Conservation (phyloP, 495 filamentous ascomycete genomes). For the Neurospora sp. region DNA sequence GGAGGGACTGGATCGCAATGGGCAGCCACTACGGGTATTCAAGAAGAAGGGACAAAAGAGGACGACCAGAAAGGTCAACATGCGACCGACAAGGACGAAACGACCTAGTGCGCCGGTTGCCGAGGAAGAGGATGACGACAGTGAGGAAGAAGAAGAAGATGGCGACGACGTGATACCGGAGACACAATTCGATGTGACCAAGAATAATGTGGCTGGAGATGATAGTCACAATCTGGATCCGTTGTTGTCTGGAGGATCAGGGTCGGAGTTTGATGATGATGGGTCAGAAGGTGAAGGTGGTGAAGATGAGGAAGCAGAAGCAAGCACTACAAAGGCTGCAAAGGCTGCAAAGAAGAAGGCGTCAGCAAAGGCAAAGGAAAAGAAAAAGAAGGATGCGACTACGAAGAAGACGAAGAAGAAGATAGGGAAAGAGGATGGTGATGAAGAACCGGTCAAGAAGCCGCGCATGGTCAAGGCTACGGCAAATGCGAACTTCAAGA, state of each 20-base stretch:
- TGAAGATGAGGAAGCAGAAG: constrained; percentile 22
- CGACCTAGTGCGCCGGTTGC: constrained; percentile 29
- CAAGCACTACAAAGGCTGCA: constrained; percentile 10
- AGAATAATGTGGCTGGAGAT: constrained; percentile 6
- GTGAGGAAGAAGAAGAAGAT: constrained; percentile 4
- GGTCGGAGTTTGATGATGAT: constrained; percentile 15
- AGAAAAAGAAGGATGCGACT: background rate
- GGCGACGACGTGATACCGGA: constrained; percentile 28
- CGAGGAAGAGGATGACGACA: constrained; percentile 11
- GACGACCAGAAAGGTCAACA: constrained; percentile 67
- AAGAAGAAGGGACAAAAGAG: constrained; percentile 94
- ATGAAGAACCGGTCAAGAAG: constrained; percentile 34
- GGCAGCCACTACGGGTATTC: constrained; percentile 50
- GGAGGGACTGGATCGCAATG: constrained; percentile 26
- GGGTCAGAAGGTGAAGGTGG: constrained; percentile 16
- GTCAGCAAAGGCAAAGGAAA: constrained; percentile 3
- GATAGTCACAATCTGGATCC: constrained; percentile 11
- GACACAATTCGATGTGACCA: constrained; percentile 30
- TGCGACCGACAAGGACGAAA: constrained; percentile 42
- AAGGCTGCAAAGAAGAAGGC: constrained; percentile 21
- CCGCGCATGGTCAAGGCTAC: constrained; percentile 58
- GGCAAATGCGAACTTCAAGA: constrained; percentile 75
- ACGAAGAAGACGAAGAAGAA: constrained; percentile 27
- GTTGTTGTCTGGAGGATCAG: constrained; percentile 2
- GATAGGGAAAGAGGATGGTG: constrained; percentile 29